Percentiles rank a stretch among this genome's conserved stretches.
Evolutionary conservation across 1,284 basidiomycete genomes (phyloP).

Genomic region (Heterobasidion occidentale): DNA sequence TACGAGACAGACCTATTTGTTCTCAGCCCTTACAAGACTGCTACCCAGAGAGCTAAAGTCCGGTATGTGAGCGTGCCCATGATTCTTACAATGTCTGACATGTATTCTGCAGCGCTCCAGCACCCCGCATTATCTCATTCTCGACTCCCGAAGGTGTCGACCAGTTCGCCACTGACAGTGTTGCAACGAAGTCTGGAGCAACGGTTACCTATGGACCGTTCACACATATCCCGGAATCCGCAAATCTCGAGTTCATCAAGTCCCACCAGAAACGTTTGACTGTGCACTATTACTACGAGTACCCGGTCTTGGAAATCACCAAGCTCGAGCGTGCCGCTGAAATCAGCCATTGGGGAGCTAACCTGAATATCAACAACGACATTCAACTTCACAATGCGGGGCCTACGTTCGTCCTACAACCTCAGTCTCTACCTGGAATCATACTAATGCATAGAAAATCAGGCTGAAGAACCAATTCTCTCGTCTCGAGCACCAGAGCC

Average conservation of each 20-base stretch:
- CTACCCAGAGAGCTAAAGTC: slow-evolving; percentile 79
- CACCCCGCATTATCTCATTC: slow-evolving; percentile 62
- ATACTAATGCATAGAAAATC: slow-evolving; percentile 2
- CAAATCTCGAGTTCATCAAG: slow-evolving; percentile 44
- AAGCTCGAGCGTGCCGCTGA: slow-evolving; percentile 76
- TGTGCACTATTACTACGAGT: slow-evolving; percentile 78
- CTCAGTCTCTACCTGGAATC: background rate
- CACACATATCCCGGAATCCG: slow-evolving; percentile 61
- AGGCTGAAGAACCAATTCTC: slow-evolving; percentile 96
- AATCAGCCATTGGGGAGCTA: slow-evolving; percentile 95
- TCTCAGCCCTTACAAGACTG: slow-evolving; percentile 77
- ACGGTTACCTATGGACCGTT: slow-evolving; percentile 89
- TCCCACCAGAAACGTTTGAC: slow-evolving; percentile 57
- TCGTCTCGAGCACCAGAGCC: slow-evolving; percentile 79
- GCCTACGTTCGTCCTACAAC: slow-evolving; percentile 56
- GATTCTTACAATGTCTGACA: background rate
- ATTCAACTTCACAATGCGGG: slow-evolving; percentile 84
- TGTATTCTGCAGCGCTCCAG: slow-evolving; percentile 42
- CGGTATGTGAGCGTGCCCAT: slow-evolving; percentile 40
- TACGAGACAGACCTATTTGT: slow-evolving; percentile 74
- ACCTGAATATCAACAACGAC: slow-evolving; percentile 89
- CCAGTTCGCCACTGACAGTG: slow-evolving; percentile 44
- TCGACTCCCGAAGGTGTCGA: slow-evolving; percentile 53
- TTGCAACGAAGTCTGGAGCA: slow-evolving; percentile 69
- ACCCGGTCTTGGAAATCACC: slow-evolving; percentile 73